Base-by-base conservation (phyloP, 2,329 filamentous ascomycete species). In the Penicillium psychrosexuale region DNA sequence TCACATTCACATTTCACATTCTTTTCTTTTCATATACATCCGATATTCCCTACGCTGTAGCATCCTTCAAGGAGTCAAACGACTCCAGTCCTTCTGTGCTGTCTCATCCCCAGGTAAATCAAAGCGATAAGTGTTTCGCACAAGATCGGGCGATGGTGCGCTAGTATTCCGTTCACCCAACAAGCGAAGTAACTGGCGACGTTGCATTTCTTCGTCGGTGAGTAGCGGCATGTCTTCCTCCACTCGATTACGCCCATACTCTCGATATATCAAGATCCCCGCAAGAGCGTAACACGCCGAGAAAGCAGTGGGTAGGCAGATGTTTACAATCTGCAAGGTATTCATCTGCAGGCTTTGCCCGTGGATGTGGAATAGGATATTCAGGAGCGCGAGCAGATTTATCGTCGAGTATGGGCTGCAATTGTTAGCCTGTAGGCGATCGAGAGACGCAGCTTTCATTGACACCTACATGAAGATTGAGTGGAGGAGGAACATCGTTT, bases 201-300 rank as follows among this genome's bases (percentile, higher is more conserved):
- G 71, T 50, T 75, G 71, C 63, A 72, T 68, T 48, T 76, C 72
- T 47, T 76, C 73, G 22, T 71, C 69, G 3, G 66, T 72, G 38
- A 72, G 53, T 5, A 67, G 55, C 5, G 58, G 57, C 0, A 58
- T 64, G 36, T 48, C 53, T 36, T 57, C 37, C 19, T 51, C 44
- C 6, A 37, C 43, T 13, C 40, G 59, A 30, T 52, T 52, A 22
- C 51, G 55, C 45, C 54, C 38, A 52, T 54, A 39, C 34, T 59
- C 61, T 22, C 57, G 61, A 28, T 66, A 71, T 12, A 64, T 53
- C 47, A 69, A 64, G 12, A 69, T 53, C 3, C 66, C 62, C 1
- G 65, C 63, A 8, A 67, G 30, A 12, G 62, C 67, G 42, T 69
- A 72, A 15, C 67, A 58, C 12, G 68, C 46, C 7, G 64, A 62